Evolutionary conservation across 441 rosid genomes (phyloP), one percentile per base, ranked within the genome.

Genomic region (Gossypium lobatum): DNA sequence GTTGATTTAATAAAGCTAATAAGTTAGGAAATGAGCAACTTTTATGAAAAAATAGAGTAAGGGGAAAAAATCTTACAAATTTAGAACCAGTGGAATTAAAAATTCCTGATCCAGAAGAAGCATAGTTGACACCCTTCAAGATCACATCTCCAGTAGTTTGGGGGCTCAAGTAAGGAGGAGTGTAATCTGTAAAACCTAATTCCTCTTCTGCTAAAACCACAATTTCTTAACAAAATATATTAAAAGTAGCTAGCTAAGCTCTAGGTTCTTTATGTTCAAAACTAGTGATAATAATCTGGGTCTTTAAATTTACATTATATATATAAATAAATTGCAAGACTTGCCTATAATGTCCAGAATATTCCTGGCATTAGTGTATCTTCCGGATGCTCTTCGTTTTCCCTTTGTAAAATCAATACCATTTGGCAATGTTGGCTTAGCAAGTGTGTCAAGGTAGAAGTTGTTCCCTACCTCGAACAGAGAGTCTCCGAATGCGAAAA

Each of bases 331-430:
- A 46, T 2, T 2, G n/a, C 11, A 48, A 23, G 14, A 66, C 71
- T 46, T 46, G 71, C 71, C 58, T 66, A 85, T 25, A 20, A 83
- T 79, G 53, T 85, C 88, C 16, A 55, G 58, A 45, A 83, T 78
- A 4, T 86, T 85, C 69, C 85, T 79, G 17, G 82, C 85, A 66
- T 83, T 83, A 25, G 88, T 85, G 79, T 20, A 85, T 42, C 88
- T 73, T 16, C 88, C 85, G 0, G 86, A 81, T 2, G 86, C 85
- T 13, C 71, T 21, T 52, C 9, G 57, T 52, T 16, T 52, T 21
- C 71, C 21, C 2, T 68, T 48, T 1, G 79, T 82, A 1, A 83
- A 77, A 77, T 85, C 88, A 23, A 85, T 81, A 34, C 88, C 88
- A 37, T 81, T 81, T 1, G 88, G 86, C 6, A 13, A 20, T 5